Percentiles rank a stretch among this genome's conserved stretches.
Conservation (phyloP, 352 stramenopile genomes). For the Pythium monospermum region DNA sequence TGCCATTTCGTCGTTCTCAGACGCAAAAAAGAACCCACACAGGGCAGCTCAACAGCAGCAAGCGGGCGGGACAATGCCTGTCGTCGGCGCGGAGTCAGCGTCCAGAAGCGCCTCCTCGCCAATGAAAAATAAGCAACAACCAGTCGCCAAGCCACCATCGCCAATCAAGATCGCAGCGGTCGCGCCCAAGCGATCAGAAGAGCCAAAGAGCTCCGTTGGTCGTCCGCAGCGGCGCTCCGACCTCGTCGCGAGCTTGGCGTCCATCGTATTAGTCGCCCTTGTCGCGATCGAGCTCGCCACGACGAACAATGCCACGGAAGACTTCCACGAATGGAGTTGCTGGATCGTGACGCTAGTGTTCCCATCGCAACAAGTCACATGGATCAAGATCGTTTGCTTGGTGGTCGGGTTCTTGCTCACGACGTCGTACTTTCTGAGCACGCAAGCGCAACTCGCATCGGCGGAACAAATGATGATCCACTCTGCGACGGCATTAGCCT, state of each 20-base stretch:
- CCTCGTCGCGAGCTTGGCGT: conserved; percentile 11
- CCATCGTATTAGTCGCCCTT: conserved; percentile 15
- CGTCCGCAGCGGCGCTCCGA: not conserved
- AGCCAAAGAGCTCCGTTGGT: not conserved
- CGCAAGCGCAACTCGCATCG: conserved; percentile 18
- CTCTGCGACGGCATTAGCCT: conserved; percentile 16
- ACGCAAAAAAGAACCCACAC: not conserved
- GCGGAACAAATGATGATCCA: conserved; percentile 20
- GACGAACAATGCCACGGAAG: conserved; percentile 1
- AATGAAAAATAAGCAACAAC: not conserved
- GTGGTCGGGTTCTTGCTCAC: conserved; percentile 32
- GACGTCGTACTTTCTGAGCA: conserved; percentile 32
- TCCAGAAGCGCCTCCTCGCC: no score
- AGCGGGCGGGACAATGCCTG: not conserved
- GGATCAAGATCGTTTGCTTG: conserved; percentile 35
- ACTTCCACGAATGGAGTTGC: conserved; percentile 18
- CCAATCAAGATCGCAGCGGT: not conserved
- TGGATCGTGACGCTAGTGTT: conserved; percentile 35
- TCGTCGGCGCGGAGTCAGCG: not conserved
- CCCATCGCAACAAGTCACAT: conserved; percentile 40
- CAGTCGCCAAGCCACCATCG: not conserved
- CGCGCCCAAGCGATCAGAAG: not conserved
- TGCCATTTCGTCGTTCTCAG: no score
- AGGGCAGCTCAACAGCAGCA: no score
- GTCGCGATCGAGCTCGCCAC: conserved; percentile 13